phyloP scores from a whole-genome alignment of 768 basidiomycete genomes.

The Phaeolepiota aurea region DNA sequence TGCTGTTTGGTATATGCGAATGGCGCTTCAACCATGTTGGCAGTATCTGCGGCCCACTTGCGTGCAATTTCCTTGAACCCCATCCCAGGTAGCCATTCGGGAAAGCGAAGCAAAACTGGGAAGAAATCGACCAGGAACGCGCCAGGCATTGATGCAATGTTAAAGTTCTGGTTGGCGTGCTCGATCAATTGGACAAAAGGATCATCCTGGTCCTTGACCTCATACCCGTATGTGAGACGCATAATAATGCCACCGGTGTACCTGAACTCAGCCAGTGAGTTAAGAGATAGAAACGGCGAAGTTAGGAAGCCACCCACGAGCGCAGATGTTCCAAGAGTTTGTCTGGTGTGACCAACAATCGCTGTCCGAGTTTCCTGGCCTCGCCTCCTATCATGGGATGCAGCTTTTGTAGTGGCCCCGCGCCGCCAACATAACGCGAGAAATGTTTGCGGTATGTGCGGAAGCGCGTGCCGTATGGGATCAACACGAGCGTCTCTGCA shows the following conservation, averaged over 20 bases:
- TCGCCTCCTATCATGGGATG: slow-evolving; percentile 24
- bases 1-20: slow-evolving; percentile 34
- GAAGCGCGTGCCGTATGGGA: slow-evolving; percentile 33
- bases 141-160: slow-evolving; percentile 38
- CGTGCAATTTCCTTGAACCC: slow-evolving; percentile 40
- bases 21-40: slow-evolving; percentile 33
- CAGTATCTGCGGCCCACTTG: slow-evolving; percentile 27
- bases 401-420: slow-evolving; percentile 18
- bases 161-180: slow-evolving; percentile 43
- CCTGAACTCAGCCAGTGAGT: slow-evolving; percentile 15
- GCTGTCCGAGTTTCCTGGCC: slow-evolving; percentile 26
- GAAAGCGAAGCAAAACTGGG: slow-evolving; percentile 34
- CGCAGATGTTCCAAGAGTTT: slow-evolving; percentile 27
- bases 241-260: slow-evolving; percentile 47
- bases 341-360: slow-evolving; percentile 21
- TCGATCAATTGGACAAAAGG: slow-evolving; percentile 46
- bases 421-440: slow-evolving; percentile 30
- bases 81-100: slow-evolving; percentile 51
- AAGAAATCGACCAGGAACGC: slow-evolving; percentile 35
- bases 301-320: slow-evolving; percentile 21
- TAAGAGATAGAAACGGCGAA: neutral
- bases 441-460: slow-evolving; percentile 36
- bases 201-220: slow-evolving; percentile 43
- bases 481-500: slow-evolving; percentile 34
- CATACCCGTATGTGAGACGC: slow-evolving; percentile 46